Base-by-base conservation (phyloP, 2,329 filamentous ascomycete genomes). In the Teratosphaeria epicoccoides region DNA sequence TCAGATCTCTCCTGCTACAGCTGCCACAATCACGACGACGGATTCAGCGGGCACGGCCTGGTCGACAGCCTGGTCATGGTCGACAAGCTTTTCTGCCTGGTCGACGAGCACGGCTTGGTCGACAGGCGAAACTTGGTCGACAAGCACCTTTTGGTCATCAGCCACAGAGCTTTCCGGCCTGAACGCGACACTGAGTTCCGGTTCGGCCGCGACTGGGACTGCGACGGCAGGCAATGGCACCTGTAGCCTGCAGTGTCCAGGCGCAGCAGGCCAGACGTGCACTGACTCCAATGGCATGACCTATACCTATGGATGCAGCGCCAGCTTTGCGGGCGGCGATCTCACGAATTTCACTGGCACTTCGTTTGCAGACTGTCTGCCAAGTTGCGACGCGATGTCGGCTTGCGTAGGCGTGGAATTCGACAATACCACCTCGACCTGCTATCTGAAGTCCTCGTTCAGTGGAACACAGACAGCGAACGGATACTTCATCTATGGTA, bases 391-490 rank as follows among this genome's bases (percentile, higher is more conserved):
- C 28, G 28, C 44, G 2, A 54, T 56, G 9, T 49, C 51, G 10
- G 53, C 52, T 10, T 63, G 60, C 49, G 50, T 52, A 43, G 61
- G 57, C 43, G 54, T 59, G 4, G 43, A 54, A 7, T 62, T 52
- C 45, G 51, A 59, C 28, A 51, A 50, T 2, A 17, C 10, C 2
- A 24, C 49, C 6, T 46, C 50, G 6, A n/a, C 52, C 9, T 63
- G 60, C 45, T 54, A 56, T 25, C 45, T 63, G 43, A 61, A 63
- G 45, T 57, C 55, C 24, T 55, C 59, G 33, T 53, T 59, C 26
- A 46, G 49, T 6, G 54, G 57, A 10, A 37, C 46, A 25, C 57
- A 56, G 26, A 52, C 47, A 6, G 26, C 37, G 1, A 56, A 57
- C 49, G 50, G 52, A 14, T 55, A 33, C 37, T 25, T 54, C 28